phyloP scores from a whole-genome alignment of 2,329 filamentous ascomycete genomes.

The Aspergillus neotritici region DNA sequence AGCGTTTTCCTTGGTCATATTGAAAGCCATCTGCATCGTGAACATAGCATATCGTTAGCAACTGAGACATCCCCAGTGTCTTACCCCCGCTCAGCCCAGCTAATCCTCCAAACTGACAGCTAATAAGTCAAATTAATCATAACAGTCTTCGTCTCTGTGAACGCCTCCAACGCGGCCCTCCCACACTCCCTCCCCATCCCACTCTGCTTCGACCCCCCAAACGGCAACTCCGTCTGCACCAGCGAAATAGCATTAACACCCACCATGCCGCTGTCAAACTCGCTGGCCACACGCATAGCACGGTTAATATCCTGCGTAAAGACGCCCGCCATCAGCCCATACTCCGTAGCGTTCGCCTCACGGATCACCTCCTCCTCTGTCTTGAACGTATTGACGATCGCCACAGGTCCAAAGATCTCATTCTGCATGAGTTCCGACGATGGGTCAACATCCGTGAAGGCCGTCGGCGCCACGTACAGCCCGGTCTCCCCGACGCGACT shows the following conservation, averaged over 20 bases:
- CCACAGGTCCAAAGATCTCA: conserved; percentile 9
- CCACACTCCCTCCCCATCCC: conserved; percentile 6
- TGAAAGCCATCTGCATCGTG: not conserved
- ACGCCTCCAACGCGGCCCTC: conserved; percentile 2
- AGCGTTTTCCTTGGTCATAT: no score
- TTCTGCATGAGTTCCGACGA: conserved; percentile 1
- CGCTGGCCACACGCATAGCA: conserved; percentile 5
- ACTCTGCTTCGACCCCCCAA: conserved; percentile 10
- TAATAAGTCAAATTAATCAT: conserved; percentile 1
- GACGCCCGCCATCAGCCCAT: conserved; percentile 10
- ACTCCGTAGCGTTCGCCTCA: conserved; percentile 8
- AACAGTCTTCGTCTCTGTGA: conserved; percentile 7
- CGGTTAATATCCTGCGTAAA: conserved; percentile 11
- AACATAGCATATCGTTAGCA: not conserved
- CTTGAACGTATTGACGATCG: conserved; percentile 8
- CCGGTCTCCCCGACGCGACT: conserved; percentile 3
- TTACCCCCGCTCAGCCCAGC: not conserved
- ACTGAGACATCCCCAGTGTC: not conserved
- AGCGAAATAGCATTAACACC: conserved; percentile 8
- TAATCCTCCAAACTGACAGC: no score
- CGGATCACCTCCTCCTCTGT: conserved; percentile 9
- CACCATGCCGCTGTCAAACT: conserved; percentile 10
- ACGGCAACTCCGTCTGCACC: conserved; percentile 1
- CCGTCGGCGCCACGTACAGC: conserved; percentile 4
- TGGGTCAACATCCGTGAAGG: not conserved